Evolutionary conservation across 768 basidiomycete species (phyloP), one percentile per base, ranked within the genome.

Genomic region (Panellus pusillus): DNA sequence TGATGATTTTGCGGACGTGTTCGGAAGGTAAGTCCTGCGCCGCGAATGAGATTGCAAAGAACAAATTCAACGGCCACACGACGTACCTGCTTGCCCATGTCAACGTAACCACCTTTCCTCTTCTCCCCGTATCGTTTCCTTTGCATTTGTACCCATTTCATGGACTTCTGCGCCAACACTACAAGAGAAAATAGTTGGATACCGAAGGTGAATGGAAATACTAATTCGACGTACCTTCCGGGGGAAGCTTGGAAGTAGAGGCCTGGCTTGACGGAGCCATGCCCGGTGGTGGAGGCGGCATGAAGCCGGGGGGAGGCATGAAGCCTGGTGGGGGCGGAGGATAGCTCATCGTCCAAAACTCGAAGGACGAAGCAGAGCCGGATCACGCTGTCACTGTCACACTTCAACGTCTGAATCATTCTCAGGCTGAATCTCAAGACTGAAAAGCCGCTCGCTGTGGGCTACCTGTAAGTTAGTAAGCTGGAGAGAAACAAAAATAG

Each of bases 1-100:
- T 95, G 77, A 98, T 94, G 65, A 99, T 98, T 87, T 98, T 98
- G 56, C 97, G 87, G 61, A 99, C 89, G 67, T 98, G 95, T 71
- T 99, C 97, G 28, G 95, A 92, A 52, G 97, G 97, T 54, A 97
- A 74, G 70, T 97, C 94, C 91, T 95, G 48, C 8, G 32, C 20
- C 38, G 56, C 37, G 50, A 47, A 57, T 50, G 57, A 47, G 44
- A 58, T 60, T 46, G 50, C 57, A 47, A 28, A 71, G 61, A 61
- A 13, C 57, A 31, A 58, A 57, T 43, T 38, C 37, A 41, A 31
- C 47, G 12, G 14, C 17, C 55, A 36, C 15, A n/a, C 14, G 4
- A 67, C 82, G 64, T 65, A 93, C 89, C 83, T 91, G 89, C 72
- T 97, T 93, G 55, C 93, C 92, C 83, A 92, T 89, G 66, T 94